Evolutionary conservation across 345 rosid genomes (phyloP).

Genomic region (Hibiscus trionum): DNA sequence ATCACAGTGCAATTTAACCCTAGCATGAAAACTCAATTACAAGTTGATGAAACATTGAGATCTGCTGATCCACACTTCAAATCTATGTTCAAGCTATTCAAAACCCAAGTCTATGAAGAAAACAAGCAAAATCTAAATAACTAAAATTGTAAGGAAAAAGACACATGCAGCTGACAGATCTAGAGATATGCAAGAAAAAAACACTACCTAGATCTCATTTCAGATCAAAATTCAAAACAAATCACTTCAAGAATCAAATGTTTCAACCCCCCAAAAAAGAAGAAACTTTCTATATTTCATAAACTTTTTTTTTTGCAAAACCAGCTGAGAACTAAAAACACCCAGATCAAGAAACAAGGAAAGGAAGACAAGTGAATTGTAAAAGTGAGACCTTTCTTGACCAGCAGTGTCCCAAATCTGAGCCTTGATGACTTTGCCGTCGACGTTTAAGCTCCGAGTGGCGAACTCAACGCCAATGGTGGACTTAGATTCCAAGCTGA

Average conservation of each 20-base stretch:
- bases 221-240: slow-evolving; percentile 7
- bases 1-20: neutral
- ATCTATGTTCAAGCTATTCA: neutral
- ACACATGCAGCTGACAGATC: neutral
- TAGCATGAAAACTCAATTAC: neutral
- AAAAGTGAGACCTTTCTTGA: slow-evolving; percentile 57
- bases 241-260: neutral
- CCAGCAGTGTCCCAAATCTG: slow-evolving; percentile 99
- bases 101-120: neutral
- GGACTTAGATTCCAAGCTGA: slow-evolving; percentile 87
- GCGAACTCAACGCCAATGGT: slow-evolving; percentile 96
- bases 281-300: neutral
- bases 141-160: neutral
- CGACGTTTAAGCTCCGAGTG: slow-evolving; percentile 82
- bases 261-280: neutral
- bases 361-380: slow-evolving; percentile 7
- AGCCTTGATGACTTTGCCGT: slow-evolving; percentile 78
- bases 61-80: neutral
- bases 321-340: slow-evolving; percentile 5
- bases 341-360: slow-evolving; percentile 12
- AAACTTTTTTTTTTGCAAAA: neutral
- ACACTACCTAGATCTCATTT: neutral
- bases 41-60: neutral
- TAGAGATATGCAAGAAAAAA: neutral
- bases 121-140: slow-evolving; percentile 1